Conservation (phyloP, 169 alveolate genomes). For the Plasmodium adleri region DNA sequence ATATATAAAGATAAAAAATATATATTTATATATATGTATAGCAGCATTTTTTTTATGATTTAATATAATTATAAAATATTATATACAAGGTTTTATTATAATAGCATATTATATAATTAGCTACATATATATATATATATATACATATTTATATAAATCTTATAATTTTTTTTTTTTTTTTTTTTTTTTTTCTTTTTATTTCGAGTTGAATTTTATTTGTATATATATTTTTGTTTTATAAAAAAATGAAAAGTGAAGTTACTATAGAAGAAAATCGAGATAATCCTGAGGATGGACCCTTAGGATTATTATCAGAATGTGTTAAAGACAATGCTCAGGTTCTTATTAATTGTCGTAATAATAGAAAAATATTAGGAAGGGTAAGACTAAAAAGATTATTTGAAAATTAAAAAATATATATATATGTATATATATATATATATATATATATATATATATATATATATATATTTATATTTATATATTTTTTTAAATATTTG, state of each 20-base stretch:
- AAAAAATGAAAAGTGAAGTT: constrained; percentile 53
- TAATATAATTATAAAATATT: no score
- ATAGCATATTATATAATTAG: no score
- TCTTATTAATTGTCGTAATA: constrained; percentile 96
- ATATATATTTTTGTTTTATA: background rate
- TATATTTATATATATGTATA: no score
- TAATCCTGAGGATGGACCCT: constrained; percentile 96
- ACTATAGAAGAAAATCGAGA: constrained; percentile 83
- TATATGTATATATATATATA: background rate
- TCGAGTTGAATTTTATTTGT: background rate
- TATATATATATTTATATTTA: background rate
- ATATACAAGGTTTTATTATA: no score
- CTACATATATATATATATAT: no score
- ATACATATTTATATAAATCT: no score
- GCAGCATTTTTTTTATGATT: no score
- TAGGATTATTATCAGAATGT: constrained; percentile 94
- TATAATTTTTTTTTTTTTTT: background rate
- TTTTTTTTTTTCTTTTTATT: background rate
- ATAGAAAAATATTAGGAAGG: constrained; percentile 97
- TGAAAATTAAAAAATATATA: background rate
- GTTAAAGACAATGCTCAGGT: constrained; percentile 97
- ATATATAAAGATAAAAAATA: no score
- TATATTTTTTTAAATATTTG: no score
- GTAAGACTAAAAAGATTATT: constrained; percentile 78
- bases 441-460: background rate